phyloP scores from a whole-genome alignment of 1,284 basidiomycete genomes.

The Malassezia furfur region DNA sequence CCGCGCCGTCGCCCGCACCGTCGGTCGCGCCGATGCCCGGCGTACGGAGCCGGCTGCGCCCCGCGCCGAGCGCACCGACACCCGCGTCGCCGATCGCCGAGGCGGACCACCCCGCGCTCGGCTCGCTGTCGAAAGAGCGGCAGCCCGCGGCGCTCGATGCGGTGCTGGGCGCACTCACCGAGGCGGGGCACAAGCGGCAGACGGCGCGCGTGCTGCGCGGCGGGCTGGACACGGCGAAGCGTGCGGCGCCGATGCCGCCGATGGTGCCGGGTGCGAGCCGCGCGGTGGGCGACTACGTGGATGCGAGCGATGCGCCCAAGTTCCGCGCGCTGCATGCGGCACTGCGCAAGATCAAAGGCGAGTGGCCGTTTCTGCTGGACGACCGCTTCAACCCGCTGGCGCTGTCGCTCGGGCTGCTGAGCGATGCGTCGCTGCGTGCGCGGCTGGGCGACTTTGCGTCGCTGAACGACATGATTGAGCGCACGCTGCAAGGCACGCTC shows the following conservation, averaged over 20 bases:
- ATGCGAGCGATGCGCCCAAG: constrained; percentile 23
- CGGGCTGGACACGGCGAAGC: constrained; percentile 25
- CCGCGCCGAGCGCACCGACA: not conserved
- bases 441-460: constrained; percentile 30
- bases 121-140: constrained; percentile 30
- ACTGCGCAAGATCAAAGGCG: constrained; percentile 42
- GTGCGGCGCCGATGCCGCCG: constrained; percentile 20
- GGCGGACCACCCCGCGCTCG: constrained; percentile 15
- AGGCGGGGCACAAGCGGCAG: constrained; percentile 38
- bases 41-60: not conserved
- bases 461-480: constrained; percentile 37
- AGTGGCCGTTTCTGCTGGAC: constrained; percentile 42
- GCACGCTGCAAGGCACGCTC: constrained; percentile 40
- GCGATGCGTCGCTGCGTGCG: constrained; percentile 36
- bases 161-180: constrained; percentile 34
- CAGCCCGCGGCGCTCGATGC: constrained; percentile 34
- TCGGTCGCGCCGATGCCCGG: not conserved
- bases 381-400: constrained; percentile 43
- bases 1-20: too few species aligned
- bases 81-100: not conserved
- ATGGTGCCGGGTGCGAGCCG: constrained; percentile 19
- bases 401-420: constrained; percentile 39
- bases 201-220: constrained; percentile 40
- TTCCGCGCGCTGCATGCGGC: constrained; percentile 42
- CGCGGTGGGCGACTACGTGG: constrained; percentile 27